A percentile compares a stretch with the other conserved stretches of the same genome.
Conservation (phyloP, 768 basidiomycete genomes). For the Lentinus brumalis region DNA sequence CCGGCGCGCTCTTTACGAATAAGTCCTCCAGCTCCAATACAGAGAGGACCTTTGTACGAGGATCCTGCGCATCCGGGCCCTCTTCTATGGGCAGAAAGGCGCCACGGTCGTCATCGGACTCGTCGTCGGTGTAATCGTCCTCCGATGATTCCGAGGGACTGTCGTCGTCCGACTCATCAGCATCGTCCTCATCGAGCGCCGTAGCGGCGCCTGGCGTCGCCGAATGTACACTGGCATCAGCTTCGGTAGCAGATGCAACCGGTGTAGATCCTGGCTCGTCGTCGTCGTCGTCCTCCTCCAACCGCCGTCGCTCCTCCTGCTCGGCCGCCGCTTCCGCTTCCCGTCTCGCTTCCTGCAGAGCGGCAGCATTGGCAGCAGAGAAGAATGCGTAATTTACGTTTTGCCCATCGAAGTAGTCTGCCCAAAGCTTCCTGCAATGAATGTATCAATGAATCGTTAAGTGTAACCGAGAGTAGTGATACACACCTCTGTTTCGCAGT, state of each 20-base stretch:
- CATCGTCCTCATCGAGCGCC: slow-evolving; percentile 32
- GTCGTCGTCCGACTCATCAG: slow-evolving; percentile 13
- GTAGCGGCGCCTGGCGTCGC: slow-evolving; percentile 17
- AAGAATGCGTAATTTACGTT: slow-evolving; percentile 87
- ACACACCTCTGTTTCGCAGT: slow-evolving; percentile 81
- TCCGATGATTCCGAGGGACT: slow-evolving; percentile 27
- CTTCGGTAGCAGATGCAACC: not conserved
- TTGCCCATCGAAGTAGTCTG: slow-evolving; percentile 83
- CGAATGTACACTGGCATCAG: too few species aligned
- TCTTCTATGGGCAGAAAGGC: slow-evolving; percentile 56
- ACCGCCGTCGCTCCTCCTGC: slow-evolving; percentile 20
- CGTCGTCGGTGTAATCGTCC: slow-evolving; percentile 31
- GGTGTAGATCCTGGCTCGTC: slow-evolving; percentile 28
- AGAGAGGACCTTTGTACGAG: slow-evolving; percentile 74
- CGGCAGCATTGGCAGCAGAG: slow-evolving; percentile 86
- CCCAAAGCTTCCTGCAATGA: slow-evolving; percentile 73
- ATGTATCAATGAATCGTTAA: not conserved
- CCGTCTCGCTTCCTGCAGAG: slow-evolving; percentile 74
- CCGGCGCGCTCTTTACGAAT: slow-evolving; percentile 71
- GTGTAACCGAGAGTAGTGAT: not conserved
- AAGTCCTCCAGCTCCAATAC: slow-evolving; percentile 88
- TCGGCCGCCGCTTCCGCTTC: slow-evolving; percentile 41
- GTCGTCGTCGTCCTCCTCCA: slow-evolving; percentile 6
- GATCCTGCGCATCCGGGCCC: slow-evolving; percentile 56
- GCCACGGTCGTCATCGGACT: slow-evolving; percentile 34